Evolutionary conservation across 768 basidiomycete species (phyloP).

Genomic region (Boletus edulis): DNA sequence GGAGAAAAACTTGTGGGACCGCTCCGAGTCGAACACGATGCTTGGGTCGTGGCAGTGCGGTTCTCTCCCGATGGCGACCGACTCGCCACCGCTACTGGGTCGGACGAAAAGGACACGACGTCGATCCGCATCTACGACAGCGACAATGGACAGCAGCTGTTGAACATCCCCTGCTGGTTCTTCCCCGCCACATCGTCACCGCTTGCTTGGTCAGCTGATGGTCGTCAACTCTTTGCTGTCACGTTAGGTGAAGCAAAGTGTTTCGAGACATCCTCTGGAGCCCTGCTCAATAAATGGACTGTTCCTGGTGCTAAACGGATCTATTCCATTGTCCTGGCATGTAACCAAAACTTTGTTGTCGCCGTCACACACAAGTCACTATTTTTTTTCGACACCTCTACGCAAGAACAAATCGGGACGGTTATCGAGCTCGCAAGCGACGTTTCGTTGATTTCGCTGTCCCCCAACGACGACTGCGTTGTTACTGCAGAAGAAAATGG

Average conservation of each 20-base stretch:
- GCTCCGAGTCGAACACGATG: not conserved
- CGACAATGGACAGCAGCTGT: not conserved
- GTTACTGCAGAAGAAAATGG: not conserved
- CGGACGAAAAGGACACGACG: not conserved
- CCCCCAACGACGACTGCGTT: not conserved
- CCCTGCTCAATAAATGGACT: too few relatives aligned
- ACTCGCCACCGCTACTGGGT: too few relatives aligned
- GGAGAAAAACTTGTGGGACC: not conserved
- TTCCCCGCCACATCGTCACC: not conserved
- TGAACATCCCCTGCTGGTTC: not conserved
- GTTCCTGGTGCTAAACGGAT: too few relatives aligned
- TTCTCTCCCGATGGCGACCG: too few relatives aligned
- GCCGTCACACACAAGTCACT: not conserved
- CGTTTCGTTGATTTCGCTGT: not conserved
- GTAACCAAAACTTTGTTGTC: too few relatives aligned
- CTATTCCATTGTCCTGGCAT: too few relatives aligned
- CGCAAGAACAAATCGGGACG: not conserved
- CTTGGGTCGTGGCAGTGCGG: too few relatives aligned
- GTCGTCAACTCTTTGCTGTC: not conserved
- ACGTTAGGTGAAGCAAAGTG: not conserved
- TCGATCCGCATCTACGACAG: not conserved
- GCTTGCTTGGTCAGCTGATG: not conserved
- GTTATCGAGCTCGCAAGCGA: not conserved
- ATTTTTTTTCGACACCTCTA: constrained; percentile 1
- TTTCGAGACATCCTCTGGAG: not conserved